Conservation (phyloP, 2,329 filamentous ascomycete genomes). For the Curvularia spicifera region DNA sequence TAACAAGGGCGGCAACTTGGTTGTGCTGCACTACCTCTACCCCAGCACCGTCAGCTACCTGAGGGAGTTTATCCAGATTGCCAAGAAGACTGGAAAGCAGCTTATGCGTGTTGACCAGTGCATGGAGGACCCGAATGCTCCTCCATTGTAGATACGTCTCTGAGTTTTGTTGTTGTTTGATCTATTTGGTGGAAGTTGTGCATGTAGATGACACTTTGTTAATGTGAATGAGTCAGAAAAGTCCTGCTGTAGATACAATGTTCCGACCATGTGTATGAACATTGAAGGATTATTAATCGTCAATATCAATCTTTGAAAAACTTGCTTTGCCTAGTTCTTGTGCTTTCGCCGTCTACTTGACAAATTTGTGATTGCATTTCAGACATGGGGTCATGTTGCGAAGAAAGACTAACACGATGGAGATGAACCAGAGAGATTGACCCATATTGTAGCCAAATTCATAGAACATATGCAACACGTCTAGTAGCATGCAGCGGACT, state of each 20-base stretch:
- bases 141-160: constrained; percentile 30
- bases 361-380: too few relatives aligned
- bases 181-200: background rate
- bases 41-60: constrained; percentile 69
- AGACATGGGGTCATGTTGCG: background rate
- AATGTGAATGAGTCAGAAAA: background rate
- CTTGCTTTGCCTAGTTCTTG: background rate
- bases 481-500: background rate
- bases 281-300: background rate
- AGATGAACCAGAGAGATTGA: background rate
- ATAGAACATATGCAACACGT: background rate
- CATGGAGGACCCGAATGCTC: constrained; percentile 66
- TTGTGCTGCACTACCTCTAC: constrained; percentile 74
- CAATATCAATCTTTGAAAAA: background rate
- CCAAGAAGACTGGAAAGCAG: constrained; percentile 68
- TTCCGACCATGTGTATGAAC: background rate
- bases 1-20: constrained; percentile 66
- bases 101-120: constrained; percentile 73
- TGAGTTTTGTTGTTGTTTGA: background rate
- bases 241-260: background rate
- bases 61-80: constrained; percentile 68
- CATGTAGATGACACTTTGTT: background rate
- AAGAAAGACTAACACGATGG: background rate
- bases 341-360: background rate
- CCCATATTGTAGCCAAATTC: background rate